Evolutionary conservation across 768 basidiomycete species (phyloP), one percentile per base, ranked within the genome.

Genomic region (Boletales sp.): DNA sequence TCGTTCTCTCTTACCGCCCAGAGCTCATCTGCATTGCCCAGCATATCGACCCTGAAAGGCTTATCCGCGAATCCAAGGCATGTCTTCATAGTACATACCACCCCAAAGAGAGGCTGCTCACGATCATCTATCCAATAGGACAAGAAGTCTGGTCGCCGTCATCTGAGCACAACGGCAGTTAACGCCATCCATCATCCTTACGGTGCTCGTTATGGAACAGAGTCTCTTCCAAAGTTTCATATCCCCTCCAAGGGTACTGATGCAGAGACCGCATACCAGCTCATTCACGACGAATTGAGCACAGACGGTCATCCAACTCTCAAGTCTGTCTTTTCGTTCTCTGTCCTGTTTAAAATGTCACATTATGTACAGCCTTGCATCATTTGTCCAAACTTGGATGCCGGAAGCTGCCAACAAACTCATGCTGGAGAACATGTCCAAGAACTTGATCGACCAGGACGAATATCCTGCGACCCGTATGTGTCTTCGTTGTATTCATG

Each of bases 341-440:
- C 43, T 3, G 38, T 15, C 17, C 10, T 18, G 47, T 40, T 54
- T 19, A 64, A 13, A 5, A 34, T 24, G 15, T 42, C 24, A 18
- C n/a, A 34, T 31, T 30, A 27, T 27, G 2, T 5, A 3, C 41
- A 69, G 68, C 65, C 71, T 86, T 13, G 83, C 84, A 0, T 82
- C 81, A 15, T 84, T 86, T 53, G 84, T 86, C 8, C 74, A 82
- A 45, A 86, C 84, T 2, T 83, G 79, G 77, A 82, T 82, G 79
- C 75, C 78, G 29, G 69, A 70, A 10, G 56, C 72, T 36, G 80
- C 74, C 21, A 67, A 78, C 53, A 76, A 76, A 55, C 74, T 86
- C 47, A 80, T 84, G 76, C 52, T 73, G 47, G 84, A 86, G 66
- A 84, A 84, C 61, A 72, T 84, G 48, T 72, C 73, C 59, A 85